Percentiles rank a stretch among this genome's conserved stretches.
These are phyloP conservation scores for Straminergon stramineum DNA, from an alignment of 225 moss, liverwort and hornwort species.

Conservation along the genomic window DNA sequence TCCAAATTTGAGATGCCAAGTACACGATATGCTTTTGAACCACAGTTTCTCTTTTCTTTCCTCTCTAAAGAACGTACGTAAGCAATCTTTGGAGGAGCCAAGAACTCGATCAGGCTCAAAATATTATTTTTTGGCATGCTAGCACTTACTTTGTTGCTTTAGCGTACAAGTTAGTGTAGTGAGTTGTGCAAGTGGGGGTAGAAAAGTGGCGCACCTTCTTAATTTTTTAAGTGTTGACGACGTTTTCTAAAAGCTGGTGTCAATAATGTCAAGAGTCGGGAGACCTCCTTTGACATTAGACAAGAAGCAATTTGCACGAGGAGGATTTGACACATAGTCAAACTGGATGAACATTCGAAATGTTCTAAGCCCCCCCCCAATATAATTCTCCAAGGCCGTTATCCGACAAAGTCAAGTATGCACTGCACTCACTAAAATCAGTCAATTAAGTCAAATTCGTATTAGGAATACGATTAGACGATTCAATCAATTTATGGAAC, in stretches of 20 bases:
- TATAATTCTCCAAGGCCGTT: background rate
- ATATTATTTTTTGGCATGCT: background rate
- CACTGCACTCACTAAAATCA: background rate
- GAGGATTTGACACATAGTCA: too few species aligned
- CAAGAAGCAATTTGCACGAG: background rate
- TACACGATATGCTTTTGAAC: background rate
- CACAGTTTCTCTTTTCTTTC: background rate
- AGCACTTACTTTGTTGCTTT: background rate
- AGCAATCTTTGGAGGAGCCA: background rate
- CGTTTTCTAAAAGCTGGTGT: background rate
- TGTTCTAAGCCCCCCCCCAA: background rate
- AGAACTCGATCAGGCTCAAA: background rate
- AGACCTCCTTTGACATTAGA: background rate
- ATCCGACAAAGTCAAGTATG: background rate
- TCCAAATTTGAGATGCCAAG: background rate
- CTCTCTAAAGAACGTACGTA: background rate
- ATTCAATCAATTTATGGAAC: background rate
- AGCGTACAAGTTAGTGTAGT: background rate
- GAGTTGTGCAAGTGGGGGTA: background rate
- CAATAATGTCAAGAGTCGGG: background rate
- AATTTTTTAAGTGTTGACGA: too few species aligned
- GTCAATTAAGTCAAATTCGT: background rate
- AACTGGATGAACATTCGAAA: background rate
- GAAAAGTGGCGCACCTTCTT: background rate
- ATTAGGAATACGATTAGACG: background rate